These are phyloP conservation scores for Fragaria vesca DNA, from an alignment of 306 rosid genomes.

Conservation along the genomic window DNA sequence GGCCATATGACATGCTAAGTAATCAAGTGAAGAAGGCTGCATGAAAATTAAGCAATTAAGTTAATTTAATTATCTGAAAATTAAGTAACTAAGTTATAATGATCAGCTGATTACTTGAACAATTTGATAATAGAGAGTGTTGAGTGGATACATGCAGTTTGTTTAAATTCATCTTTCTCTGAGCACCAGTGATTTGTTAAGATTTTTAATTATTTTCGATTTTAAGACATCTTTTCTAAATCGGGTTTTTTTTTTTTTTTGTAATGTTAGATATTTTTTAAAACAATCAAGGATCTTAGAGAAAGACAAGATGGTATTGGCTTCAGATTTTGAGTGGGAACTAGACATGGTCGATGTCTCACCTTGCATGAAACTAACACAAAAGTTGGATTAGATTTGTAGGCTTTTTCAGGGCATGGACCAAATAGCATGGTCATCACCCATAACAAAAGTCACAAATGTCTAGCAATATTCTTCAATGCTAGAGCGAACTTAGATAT, in stretches of 20 bases:
- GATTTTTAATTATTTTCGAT: too few relatives aligned
- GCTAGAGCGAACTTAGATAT: constrained; percentile 43
- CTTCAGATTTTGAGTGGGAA: constrained; percentile 19
- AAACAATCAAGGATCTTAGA: neutral
- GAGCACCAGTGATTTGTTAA: too few relatives aligned
- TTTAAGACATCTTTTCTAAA: neutral
- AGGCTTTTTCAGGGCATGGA: constrained; percentile 36
- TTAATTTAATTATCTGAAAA: neutral
- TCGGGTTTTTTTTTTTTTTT: neutral
- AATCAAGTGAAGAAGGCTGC: neutral
- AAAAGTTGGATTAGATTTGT: constrained; percentile 26
- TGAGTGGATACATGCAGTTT: too few relatives aligned
- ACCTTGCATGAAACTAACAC: constrained; percentile 17
- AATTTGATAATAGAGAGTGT: too few relatives aligned
- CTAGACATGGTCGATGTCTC: constrained; percentile 34
- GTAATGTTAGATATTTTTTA: neutral
- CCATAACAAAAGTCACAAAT: constrained; percentile 39
- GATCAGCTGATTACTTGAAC: too few relatives aligned
- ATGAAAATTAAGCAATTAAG: neutral
- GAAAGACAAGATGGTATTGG: constrained; percentile 6
- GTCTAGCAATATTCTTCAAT: constrained; percentile 35
- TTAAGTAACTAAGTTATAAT: too few relatives aligned
- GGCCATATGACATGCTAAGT: neutral
- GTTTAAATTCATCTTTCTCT: too few relatives aligned
- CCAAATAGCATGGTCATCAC: constrained; percentile 36